Evolutionary conservation across 768 basidiomycete genomes (phyloP), one percentile per base, ranked within the genome.

Genomic region (Gymnopilus dilepis): DNA sequence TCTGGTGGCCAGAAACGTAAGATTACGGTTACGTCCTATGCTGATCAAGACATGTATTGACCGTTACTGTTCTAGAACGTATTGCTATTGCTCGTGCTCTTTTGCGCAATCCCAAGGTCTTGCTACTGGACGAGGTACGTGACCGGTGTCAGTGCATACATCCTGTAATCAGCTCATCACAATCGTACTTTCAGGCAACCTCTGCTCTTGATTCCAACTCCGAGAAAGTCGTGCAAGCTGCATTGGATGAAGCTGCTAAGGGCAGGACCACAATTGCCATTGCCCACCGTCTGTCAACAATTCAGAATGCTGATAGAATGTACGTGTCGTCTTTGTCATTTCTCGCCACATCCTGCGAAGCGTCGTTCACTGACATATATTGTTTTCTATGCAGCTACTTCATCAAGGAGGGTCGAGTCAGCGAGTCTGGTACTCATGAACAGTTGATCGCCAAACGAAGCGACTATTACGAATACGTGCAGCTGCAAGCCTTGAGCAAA

Each of bases 201-300:
- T 94, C 92, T 42, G 94, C 95, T 1, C 83, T 97, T 28, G 95
- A 97, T 72, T 93, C 92, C 8, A 89, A 88, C 68, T 94, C 91
- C 21, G 96, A 97, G 76, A 94, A 93, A 74, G 90, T 99, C 52
- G 97, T 99, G 8, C 97, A 99, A 70, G 90, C 86, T 5, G 97
- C 97, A 3, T 83, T 99, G 28, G 97, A 99, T 75, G 84, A 87
- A 70, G 97, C 96, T 5, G 89, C 95, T 2, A 91, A 87, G 77
- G 96, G 95, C 40, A 85, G 97, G 59, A 97, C 96, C 6, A 97
- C 95, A 7, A 90, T 96, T 60, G 92, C 96, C 17, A 97, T 99
- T 63, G 97, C 97, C 2, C 97, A 99, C 76, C 85, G 97, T 56
- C 76, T 99, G 60, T 92, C 91, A 15, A 95, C 93, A 2, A 96